Percentiles rank a stretch among this genome's conserved stretches.
phyloP scores from a whole-genome alignment of 1,139 yeast species.

The Scheffersomyces titani region DNA sequence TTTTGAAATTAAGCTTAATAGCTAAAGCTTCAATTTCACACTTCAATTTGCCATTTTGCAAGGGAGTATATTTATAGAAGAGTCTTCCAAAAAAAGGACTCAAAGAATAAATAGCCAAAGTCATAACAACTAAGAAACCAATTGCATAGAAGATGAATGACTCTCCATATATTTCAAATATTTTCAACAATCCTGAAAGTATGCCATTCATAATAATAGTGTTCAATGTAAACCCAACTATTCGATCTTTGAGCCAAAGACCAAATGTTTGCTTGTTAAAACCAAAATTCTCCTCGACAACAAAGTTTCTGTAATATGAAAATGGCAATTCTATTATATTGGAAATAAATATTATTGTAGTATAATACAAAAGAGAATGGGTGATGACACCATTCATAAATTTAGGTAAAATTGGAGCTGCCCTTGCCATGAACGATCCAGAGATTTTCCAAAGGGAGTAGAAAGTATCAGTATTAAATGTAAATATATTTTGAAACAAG shows the following conservation, averaged over 20 bases:
- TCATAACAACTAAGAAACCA: conserved; percentile 18
- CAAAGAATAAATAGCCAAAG: not conserved
- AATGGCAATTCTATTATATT: conserved; percentile 64
- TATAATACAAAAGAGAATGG: conserved; percentile 63
- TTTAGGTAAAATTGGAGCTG: conserved; percentile 38
- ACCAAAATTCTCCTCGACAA: conserved; percentile 88
- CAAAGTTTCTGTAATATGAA: conserved; percentile 76
- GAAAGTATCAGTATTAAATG: conserved; percentile 61
- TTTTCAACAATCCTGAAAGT: conserved; percentile 35
- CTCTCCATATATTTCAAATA: conserved; percentile 78
- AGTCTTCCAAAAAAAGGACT: not conserved
- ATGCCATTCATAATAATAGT: not conserved
- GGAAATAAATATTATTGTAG: conserved; percentile 46
- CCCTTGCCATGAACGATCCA: conserved; percentile 37
- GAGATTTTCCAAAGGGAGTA: conserved; percentile 70
- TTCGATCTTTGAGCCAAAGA: conserved; percentile 52
- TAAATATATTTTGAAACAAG: conserved; percentile 56
- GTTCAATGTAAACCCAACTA: not conserved
- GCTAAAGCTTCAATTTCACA: not conserved
- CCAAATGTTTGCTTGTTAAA: conserved; percentile 80
- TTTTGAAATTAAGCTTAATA: not conserved
- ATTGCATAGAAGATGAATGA: conserved; percentile 79
- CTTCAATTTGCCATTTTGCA: not conserved
- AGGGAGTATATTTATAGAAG: not conserved
- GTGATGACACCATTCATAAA: conserved; percentile 57